Conservation (phyloP, 352 stramenopile genomes). For the Pilasporangium apinafurcum region DNA sequence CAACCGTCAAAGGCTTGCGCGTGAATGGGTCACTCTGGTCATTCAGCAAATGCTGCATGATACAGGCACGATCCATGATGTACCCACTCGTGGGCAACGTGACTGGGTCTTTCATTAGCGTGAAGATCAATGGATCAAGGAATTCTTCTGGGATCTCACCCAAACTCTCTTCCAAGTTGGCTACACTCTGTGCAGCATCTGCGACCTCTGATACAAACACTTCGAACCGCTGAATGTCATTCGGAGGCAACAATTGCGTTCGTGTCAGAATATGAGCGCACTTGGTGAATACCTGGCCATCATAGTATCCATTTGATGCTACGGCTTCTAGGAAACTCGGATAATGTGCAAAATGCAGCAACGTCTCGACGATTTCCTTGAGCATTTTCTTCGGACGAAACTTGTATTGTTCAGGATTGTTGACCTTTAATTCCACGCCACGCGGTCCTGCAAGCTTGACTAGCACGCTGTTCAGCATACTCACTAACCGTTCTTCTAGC, state of each 20-base stretch:
- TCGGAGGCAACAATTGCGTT: slow-evolving; percentile 47
- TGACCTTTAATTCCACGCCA: slow-evolving; percentile 94
- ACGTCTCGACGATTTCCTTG: slow-evolving; percentile 92
- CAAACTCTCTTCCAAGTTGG: slow-evolving; percentile 70
- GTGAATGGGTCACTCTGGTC: slow-evolving; percentile 97
- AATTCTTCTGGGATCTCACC: slow-evolving; percentile 96
- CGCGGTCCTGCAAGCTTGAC: slow-evolving; percentile 92
- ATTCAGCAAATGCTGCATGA: slow-evolving; percentile 96
- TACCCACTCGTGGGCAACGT: slow-evolving; percentile 86
- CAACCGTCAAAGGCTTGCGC: slow-evolving; percentile 79
- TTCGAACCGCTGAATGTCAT: slow-evolving; percentile 42
- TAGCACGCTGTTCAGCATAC: slow-evolving; percentile 95
- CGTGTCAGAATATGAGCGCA: slow-evolving; percentile 59
- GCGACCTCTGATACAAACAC: slow-evolving; percentile 54
- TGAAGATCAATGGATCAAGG: slow-evolving; percentile 92
- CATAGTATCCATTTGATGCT: slow-evolving; percentile 87
- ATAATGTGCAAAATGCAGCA: slow-evolving; percentile 91
- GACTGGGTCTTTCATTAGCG: slow-evolving; percentile 96
- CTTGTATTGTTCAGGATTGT: slow-evolving; percentile 97
- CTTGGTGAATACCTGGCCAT: slow-evolving; percentile 67
- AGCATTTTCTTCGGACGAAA: slow-evolving; percentile 98
- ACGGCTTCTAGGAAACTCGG: slow-evolving; percentile 89
- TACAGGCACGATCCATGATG: slow-evolving; percentile 91
- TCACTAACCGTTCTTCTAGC: slow-evolving; percentile 92
- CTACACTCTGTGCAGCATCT: slow-evolving; percentile 29